Base-by-base conservation (phyloP, 2,329 filamentous ascomycete genomes). In the Coniochaeta sp. region DNA sequence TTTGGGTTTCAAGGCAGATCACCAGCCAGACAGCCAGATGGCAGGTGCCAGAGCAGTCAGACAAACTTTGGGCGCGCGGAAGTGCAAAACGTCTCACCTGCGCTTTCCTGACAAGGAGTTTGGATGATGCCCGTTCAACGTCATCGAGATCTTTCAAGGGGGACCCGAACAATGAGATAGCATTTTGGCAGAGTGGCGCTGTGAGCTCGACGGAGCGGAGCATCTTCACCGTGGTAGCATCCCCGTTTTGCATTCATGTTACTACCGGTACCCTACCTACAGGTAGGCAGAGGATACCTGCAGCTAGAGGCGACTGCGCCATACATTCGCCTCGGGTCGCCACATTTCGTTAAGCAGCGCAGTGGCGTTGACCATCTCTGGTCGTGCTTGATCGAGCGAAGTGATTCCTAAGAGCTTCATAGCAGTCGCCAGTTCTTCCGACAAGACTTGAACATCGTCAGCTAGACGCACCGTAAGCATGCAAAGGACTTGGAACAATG, bases 391-490 rank as follows among this genome's bases (percentile, higher is more conserved):
- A 57, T 76, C 72, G 7, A 84, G 67, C 34, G 78, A 74, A 2
- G 75, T 79, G 40, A 83, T 77, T 1, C 81, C 81, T 22, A 79
- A 67, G 17, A 83, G 69, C 1, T 74, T 71, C 81, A 83, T 83
- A 3, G 76, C 76, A 0, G 73, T 76, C 80, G 10, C 50, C n/a
- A 59, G 24, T 14, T 59, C 58, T 32, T 59, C 79, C 0, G 63
- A 58, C 26, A 69, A 61, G 28, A 69, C 65, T 67, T 19, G 30
- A 50, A 54, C 36, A 55, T 16, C 7, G 47, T 52, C 5, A 52
- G 47, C 26, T 7, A 52, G 36, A 22, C 10, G 17, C 16, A 58
- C 24, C 12, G 54, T 5, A 16, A 40, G 26, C 10, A 14, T 30
- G 30, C 19, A 12, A 10, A 19, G 9, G 19, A 52, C 24, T 26